Evolutionary conservation across 139 green algal genomes (phyloP).

Genomic region (Mesostigma viride): DNA sequence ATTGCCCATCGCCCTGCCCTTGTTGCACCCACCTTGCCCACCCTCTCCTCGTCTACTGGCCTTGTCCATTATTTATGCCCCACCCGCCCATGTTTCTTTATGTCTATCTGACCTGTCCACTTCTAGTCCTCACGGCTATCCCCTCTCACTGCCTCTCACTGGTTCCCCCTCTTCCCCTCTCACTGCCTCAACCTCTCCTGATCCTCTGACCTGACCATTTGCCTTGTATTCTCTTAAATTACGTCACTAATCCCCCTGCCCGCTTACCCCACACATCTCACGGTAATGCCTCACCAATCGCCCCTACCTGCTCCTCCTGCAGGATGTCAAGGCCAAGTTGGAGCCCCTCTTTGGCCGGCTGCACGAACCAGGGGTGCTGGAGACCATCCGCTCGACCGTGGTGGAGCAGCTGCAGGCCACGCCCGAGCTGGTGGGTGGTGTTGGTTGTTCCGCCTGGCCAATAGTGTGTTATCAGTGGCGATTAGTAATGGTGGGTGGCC

Average conservation of each 20-base stretch:
- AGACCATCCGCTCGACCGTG: constrained; percentile 23
- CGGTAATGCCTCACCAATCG: constrained; percentile 8
- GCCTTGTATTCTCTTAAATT: not conserved
- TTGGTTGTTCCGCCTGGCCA: too few relatives aligned
- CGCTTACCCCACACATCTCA: too few relatives aligned
- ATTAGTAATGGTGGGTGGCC: too few relatives aligned
- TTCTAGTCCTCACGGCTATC: too few relatives aligned
- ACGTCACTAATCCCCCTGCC: too few relatives aligned
- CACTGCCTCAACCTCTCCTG: not conserved
- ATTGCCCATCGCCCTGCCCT: not conserved
- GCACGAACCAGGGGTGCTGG: constrained; percentile 32
- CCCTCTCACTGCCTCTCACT: too few relatives aligned
- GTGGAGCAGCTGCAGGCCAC: constrained; percentile 21
- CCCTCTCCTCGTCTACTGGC: not conserved
- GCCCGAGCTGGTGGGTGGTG: constrained; percentile 14
- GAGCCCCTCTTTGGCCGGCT: constrained; percentile 38
- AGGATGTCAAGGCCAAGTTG: constrained; percentile 43
- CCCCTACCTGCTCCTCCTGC: not conserved
- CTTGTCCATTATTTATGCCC: not conserved
- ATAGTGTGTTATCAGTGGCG: too few relatives aligned
- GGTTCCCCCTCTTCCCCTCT: not conserved
- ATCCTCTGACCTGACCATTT: not conserved
- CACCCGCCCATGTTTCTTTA: not conserved
- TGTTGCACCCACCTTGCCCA: not conserved
- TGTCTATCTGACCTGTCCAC: too few relatives aligned